Conservation (phyloP, 768 basidiomycete species). For the Termitomyces sp. region DNA sequence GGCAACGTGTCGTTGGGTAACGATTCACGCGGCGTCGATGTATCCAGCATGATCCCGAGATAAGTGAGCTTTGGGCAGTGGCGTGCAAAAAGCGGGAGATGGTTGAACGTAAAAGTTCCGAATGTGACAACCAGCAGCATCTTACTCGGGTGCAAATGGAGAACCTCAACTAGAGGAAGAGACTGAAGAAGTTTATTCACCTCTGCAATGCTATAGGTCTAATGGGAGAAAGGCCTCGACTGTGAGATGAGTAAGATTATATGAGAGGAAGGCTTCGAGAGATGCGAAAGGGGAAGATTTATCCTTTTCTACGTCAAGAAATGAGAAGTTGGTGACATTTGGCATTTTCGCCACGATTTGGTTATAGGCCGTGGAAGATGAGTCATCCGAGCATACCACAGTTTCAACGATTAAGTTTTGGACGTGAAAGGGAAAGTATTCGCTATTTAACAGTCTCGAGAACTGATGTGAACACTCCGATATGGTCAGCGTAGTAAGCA, state of each 20-base stretch:
- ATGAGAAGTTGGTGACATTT: background rate
- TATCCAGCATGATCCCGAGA: too few species aligned
- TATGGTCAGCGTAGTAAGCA: background rate
- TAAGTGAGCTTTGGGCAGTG: too few species aligned
- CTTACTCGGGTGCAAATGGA: background rate
- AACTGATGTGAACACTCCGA: background rate
- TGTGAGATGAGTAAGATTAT: background rate
- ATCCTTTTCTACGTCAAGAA: background rate
- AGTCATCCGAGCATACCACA: background rate
- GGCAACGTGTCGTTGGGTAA: background rate
- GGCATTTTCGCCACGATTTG: background rate
- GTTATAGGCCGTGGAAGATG: background rate
- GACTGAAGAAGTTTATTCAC: background rate
- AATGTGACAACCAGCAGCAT: too few species aligned
- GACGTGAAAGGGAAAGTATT: background rate
- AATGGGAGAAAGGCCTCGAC: background rate
- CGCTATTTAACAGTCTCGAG: background rate
- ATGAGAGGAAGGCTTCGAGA: background rate
- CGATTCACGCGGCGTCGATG: background rate
- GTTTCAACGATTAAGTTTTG: background rate
- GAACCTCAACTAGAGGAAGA: background rate
- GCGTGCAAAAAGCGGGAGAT: too few species aligned
- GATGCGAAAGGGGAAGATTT: background rate
- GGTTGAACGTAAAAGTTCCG: too few species aligned
- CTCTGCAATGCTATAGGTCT: background rate